These are phyloP conservation scores for Penicillium manginii DNA, from an alignment of 495 filamentous ascomycete species.

Conservation along the genomic window DNA sequence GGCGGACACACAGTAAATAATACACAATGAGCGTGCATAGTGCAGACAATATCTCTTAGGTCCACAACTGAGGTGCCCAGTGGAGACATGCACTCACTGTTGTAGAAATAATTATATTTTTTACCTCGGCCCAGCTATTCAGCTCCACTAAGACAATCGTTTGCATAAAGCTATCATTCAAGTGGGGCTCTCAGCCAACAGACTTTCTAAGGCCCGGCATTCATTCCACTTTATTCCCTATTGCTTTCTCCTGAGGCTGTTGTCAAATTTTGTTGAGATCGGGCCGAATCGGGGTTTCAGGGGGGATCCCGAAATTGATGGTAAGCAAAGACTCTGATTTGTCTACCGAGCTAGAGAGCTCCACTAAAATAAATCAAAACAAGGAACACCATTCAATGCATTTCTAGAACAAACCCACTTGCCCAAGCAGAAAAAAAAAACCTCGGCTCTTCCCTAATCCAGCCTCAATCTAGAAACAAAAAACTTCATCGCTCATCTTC, in stretches of 20 bases:
- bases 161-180: no score
- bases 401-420: not conserved
- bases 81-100: no score
- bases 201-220: not conserved
- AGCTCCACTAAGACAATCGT: no score
- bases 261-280: not conserved
- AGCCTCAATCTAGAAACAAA: constrained; percentile 33
- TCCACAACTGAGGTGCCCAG: no score
- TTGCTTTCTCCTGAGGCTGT: not conserved
- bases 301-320: not conserved
- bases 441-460: not conserved
- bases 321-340: not conserved
- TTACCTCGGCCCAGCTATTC: no score
- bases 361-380: not conserved
- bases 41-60: no score
- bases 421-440: not conserved
- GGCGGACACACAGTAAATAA: no score
- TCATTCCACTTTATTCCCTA: not conserved
- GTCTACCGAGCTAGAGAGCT: not conserved
- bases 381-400: not conserved
- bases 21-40: no score
- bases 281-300: not conserved
- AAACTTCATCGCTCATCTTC: constrained; percentile 47
- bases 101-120: no score
- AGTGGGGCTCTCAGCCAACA: not conserved